Evolutionary conservation across 192 early-diverging fungal genomes (phyloP), one percentile per base, ranked within the genome.

Genomic region (Chytriomyces sp.): DNA sequence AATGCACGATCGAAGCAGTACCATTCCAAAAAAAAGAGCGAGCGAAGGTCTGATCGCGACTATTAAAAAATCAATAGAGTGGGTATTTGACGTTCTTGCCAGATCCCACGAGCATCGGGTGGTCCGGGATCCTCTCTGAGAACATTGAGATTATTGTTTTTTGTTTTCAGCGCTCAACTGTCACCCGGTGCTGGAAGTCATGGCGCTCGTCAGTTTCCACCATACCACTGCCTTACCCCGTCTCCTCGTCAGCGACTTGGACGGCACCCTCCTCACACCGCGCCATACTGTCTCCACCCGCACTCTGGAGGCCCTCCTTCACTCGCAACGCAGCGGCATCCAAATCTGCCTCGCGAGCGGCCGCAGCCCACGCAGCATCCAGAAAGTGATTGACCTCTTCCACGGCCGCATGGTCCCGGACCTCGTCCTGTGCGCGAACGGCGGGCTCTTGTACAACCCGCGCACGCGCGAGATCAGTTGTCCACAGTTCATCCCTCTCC

Each of bases 331-430:
- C 6, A 5, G 6, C 8, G 68, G 59, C 33, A 32, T 59, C 59
- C 17, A 22, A 6, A 59, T 70, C 25, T 8, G 61, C 36, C 10
- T 60, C 17, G 68, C 68, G n/a, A 62, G 57, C n/a, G 68, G 68
- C n/a, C 54, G 68, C n/a, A 62, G 57, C 54, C 55, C 59, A 14
- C 68, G 68, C 55, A 62, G 57, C 10, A 52, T 70, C 52, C 57
- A 70, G 30, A 70, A 70, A 33, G 68, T 70, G 5, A 60, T 58
- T 61, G 57, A 63, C 38, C 68, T 70, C 12, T 70, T 63, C 30
- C 10, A 30, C 7, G 59, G 59, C 38, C 12, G 10, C 12, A 31
- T 67, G 33, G 40, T 63, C 0, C 68, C 68, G 6, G 68, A 70
- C 33, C 5, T 38, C 38, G 55, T 60, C 39, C 5, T 70, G 6